Evolutionary conservation across 345 rosid genomes (phyloP), one percentile per base, ranked within the genome.

Genomic region (Lepidium africanum): DNA sequence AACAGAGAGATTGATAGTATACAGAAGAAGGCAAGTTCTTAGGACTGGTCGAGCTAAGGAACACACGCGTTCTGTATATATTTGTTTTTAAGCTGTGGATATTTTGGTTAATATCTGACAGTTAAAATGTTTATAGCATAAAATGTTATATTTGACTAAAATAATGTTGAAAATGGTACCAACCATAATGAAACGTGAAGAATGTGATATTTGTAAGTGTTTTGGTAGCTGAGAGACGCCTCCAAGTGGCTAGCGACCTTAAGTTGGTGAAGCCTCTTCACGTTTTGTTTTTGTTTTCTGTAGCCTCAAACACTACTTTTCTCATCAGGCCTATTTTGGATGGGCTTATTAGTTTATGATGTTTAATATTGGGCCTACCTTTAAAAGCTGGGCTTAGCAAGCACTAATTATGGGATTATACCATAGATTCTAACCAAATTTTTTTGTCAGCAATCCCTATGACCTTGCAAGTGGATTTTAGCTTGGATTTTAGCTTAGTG

Each of bases 241-340:
- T 46, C 52, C 7, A 71, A 33, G 47, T 53, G 57, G 61, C 23
- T 54, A 53, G 57, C 21, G 33, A 63, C 69, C 13, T 46, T 36
- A 40, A 65, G 76, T 72, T 72, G 76, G 76, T 72, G 76, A 65
- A 40, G n/a, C 7, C 6, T 21, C 15, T 55, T 64, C 76, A 72
- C 70, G 70, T 72, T 72, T 51, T 39, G 17, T 39, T 53, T 33
- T 42, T 43, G 43, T 47, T 70, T 21, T 33, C 5, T 11, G 17
- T 55, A 63, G 76, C 41, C 71, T 56, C 38, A 47, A 6, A 25
- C n/a, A n/a, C n/a, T 14, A 47, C 11, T 27, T 17, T 46, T 46
- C 70, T 14, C n/a, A 56, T 13, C 3, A 48, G 71, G 71, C 71
- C 71, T 59, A 64, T 9, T 19, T 56, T 55, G 5, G 3, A 14